These are phyloP conservation scores for Septoria linicola DNA, from an alignment of 2,329 filamentous ascomycete genomes.

Conservation along the genomic window DNA sequence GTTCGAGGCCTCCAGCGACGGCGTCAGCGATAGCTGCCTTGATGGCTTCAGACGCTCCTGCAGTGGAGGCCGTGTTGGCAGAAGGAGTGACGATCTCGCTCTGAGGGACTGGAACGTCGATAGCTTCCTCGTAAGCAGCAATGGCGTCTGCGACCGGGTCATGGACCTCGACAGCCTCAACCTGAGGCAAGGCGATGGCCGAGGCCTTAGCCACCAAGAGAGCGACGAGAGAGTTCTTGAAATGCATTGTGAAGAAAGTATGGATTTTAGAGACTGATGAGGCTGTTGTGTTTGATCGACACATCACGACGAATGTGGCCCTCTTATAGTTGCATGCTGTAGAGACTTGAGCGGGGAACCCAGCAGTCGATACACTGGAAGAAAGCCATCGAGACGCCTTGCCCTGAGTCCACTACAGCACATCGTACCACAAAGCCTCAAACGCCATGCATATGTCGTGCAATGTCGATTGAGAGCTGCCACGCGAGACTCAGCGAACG, in stretches of 20 bases:
- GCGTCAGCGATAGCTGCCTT: neutral
- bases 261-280: neutral
- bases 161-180: neutral
- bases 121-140: neutral
- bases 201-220: neutral
- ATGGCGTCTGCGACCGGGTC: neutral
- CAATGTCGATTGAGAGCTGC: too few species aligned
- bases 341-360: too few species aligned
- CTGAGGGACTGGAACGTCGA: neutral
- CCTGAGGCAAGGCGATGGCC: neutral
- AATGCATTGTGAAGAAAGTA: neutral
- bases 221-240: neutral
- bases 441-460: too few species aligned
- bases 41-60: neutral
- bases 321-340: too few species aligned
- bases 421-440: too few species aligned
- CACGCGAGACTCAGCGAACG: too few species aligned
- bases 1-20: neutral
- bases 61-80: neutral
- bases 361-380: too few species aligned
- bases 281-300: neutral
- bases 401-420: too few species aligned
- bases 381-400: too few species aligned
- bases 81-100: neutral
- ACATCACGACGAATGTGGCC: too few species aligned